Evolutionary conservation across 2,329 filamentous ascomycete species (phyloP).

Genomic region (Cladophialophora psammophila): DNA sequence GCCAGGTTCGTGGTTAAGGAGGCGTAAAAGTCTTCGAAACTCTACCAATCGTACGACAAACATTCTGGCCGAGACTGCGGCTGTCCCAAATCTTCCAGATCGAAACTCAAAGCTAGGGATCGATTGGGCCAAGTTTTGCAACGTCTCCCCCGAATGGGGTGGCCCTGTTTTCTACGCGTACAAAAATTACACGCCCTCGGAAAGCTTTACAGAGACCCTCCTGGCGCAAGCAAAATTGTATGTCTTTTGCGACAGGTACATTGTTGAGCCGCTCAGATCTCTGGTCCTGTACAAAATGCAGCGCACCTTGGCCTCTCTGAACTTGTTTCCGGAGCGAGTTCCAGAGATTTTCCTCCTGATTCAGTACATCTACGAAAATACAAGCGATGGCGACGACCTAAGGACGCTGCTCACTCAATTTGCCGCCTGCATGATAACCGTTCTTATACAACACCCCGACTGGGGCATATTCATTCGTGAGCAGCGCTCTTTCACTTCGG

Average conservation of each 20-base stretch:
- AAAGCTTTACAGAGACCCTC: conserved; percentile 34
- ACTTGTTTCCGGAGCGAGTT: conserved; percentile 42
- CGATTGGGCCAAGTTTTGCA: conserved; percentile 9
- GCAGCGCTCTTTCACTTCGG: conserved; percentile 6
- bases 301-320: conserved; percentile 43
- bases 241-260: conserved; percentile 52
- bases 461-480: conserved; percentile 13
- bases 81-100: neutral
- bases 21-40: neutral
- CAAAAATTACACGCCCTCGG: conserved; percentile 6
- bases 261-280: conserved; percentile 44
- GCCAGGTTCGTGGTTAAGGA: conserved; percentile 5
- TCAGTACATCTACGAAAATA: conserved; percentile 48
- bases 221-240: conserved; percentile 51
- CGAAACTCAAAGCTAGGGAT: conserved; percentile 11
- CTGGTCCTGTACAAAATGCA: conserved; percentile 47
- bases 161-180: conserved; percentile 11
- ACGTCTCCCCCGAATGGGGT: neutral
- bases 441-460: conserved; percentile 4
- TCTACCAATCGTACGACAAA: neutral
- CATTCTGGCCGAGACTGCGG: neutral
- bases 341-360: conserved; percentile 45
- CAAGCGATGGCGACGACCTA: conserved; percentile 34
- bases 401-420: conserved; percentile 35
- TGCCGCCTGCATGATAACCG: conserved; percentile 32